phyloP scores from a whole-genome alignment of 441 rosid genomes.

The Pelargonium australe region DNA sequence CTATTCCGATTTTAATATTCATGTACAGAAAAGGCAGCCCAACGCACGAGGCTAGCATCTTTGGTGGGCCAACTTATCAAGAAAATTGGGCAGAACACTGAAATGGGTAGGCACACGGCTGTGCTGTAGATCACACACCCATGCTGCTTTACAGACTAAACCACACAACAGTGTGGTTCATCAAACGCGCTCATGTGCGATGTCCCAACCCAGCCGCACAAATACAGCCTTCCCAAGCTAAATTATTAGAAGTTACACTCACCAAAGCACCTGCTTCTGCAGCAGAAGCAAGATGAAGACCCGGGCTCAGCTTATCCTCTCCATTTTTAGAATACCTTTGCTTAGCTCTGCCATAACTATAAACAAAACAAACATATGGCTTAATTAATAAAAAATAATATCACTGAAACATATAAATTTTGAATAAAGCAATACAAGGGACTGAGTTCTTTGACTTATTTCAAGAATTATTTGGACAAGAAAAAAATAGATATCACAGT shows the following conservation, averaged over 20 bases:
- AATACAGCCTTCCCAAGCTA: background rate
- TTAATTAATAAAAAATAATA: background rate
- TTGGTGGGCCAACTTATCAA: background rate
- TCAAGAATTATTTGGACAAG: background rate
- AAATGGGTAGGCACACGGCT: background rate
- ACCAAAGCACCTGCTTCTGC: slow-evolving; percentile 98
- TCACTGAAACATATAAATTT: background rate
- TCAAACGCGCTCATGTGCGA: too few relatives aligned
- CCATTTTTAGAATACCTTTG: slow-evolving; percentile 57
- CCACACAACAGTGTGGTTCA: too few relatives aligned
- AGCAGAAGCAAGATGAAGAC: slow-evolving; percentile 85
- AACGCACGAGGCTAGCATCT: too few relatives aligned
- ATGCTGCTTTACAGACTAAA: too few relatives aligned
- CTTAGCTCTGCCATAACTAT: slow-evolving; percentile 83
- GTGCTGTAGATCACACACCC: too few relatives aligned
- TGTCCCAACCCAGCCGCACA: too few relatives aligned
- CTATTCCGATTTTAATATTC: slow-evolving; percentile 6
- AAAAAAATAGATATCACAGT: background rate
- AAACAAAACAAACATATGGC: slow-evolving; percentile 11
- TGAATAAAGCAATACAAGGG: background rate
- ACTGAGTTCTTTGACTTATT: background rate
- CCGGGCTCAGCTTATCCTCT: slow-evolving; percentile 53
- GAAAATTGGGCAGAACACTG: background rate
- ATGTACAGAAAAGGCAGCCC: background rate
- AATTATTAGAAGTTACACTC: slow-evolving; percentile 25